Percentiles rank a stretch among this genome's conserved stretches.
These are phyloP conservation scores for Colletotrichum gigasporum DNA, from an alignment of 2,329 filamentous ascomycete genomes.

Conservation along the genomic window DNA sequence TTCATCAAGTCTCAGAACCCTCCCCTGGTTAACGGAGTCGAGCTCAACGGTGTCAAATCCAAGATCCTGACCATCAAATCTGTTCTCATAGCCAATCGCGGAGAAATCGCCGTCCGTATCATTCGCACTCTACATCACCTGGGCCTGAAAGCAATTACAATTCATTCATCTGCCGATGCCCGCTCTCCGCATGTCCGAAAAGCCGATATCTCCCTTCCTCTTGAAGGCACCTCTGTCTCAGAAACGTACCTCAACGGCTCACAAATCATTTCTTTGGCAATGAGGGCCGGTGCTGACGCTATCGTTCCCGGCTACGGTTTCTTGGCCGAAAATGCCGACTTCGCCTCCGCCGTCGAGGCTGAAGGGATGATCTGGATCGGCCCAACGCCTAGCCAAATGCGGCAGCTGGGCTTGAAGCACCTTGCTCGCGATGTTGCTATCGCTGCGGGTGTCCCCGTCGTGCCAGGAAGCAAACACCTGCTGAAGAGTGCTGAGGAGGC, in stretches of 20 bases:
- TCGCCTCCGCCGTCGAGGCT: slow-evolving; percentile 61
- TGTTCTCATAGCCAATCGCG: slow-evolving; percentile 77
- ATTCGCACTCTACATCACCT: slow-evolving; percentile 72
- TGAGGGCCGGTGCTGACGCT: slow-evolving; percentile 58
- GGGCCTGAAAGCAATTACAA: slow-evolving; percentile 74
- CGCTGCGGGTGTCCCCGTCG: slow-evolving; percentile 41
- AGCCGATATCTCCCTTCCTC: slow-evolving; percentile 72
- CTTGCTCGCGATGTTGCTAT: slow-evolving; percentile 45
- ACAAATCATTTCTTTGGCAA: slow-evolving; percentile 64
- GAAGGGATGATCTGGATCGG: slow-evolving; percentile 69
- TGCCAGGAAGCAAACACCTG: slow-evolving; percentile 44
- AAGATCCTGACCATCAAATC: slow-evolving; percentile 34
- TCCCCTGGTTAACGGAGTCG: neutral
- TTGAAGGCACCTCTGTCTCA: slow-evolving; percentile 57
- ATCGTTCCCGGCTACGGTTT: slow-evolving; percentile 76
- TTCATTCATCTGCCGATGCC: slow-evolving; percentile 72
- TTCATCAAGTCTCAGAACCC: slow-evolving; percentile 33
- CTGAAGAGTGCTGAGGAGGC: slow-evolving; percentile 41
- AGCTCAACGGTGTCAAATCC: neutral
- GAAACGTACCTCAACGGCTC: slow-evolving; percentile 74
- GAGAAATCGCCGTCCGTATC: slow-evolving; percentile 79
- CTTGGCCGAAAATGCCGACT: slow-evolving; percentile 70
- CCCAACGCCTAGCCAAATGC: slow-evolving; percentile 58
- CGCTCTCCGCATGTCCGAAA: slow-evolving; percentile 74
- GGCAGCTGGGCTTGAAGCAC: slow-evolving; percentile 49